Evolutionary conservation across 805 yeast genomes (phyloP).

Genomic region (Phaffomyces opuntiae): DNA sequence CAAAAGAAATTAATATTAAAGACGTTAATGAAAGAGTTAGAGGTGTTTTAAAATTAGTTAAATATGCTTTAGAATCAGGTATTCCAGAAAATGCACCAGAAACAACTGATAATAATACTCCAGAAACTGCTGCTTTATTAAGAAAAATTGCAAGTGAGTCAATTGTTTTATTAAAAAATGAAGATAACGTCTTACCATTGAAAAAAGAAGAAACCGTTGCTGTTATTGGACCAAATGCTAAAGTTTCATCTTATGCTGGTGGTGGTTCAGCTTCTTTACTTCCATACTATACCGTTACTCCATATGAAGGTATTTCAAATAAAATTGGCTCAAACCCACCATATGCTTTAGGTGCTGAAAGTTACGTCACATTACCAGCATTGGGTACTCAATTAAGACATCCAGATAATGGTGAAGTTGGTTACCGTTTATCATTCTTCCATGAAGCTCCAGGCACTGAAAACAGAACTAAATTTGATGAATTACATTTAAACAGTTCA

Average conservation of each 20-base stretch:
- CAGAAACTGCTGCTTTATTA: slow-evolving; percentile 36
- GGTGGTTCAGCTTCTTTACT: slow-evolving; percentile 56
- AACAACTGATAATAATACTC: slow-evolving; percentile 33
- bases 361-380: slow-evolving; percentile 29
- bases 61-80: slow-evolving; percentile 36
- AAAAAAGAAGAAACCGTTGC: slow-evolving; percentile 34
- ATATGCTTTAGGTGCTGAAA: slow-evolving; percentile 31
- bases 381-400: slow-evolving; percentile 23
- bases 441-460: slow-evolving; percentile 17
- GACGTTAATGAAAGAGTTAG: slow-evolving; percentile 44
- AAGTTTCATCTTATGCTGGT: slow-evolving; percentile 43
- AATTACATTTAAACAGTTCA: slow-evolving; percentile 17
- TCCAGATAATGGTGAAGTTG: slow-evolving; percentile 20
- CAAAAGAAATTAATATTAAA: slow-evolving; percentile 33
- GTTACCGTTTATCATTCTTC: slow-evolving; percentile 22
- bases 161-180: slow-evolving; percentile 52
- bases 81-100: slow-evolving; percentile 21
- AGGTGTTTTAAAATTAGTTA: slow-evolving; percentile 40
- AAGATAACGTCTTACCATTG: slow-evolving; percentile 40
- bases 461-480: slow-evolving; percentile 26
- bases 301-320: slow-evolving; percentile 37
- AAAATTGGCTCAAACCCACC: slow-evolving; percentile 21
- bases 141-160: slow-evolving; percentile 44
- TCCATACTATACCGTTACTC: slow-evolving; percentile 42
- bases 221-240: slow-evolving; percentile 57